Conservation (phyloP, 2,329 filamentous ascomycete genomes). For the Microdochium nivale region DNA sequence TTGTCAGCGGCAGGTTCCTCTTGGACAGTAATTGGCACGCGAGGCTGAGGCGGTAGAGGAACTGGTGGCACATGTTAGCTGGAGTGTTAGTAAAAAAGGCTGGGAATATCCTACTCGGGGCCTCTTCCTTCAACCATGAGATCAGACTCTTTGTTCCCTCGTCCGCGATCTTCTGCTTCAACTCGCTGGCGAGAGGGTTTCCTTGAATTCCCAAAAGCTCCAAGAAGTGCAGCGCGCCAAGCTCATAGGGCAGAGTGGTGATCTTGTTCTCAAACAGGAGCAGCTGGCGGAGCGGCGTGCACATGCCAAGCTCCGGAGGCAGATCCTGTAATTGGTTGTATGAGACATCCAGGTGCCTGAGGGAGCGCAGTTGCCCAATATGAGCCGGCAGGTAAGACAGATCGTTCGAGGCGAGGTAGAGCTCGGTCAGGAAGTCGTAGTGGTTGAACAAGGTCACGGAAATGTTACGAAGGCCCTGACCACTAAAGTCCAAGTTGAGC, state of each 20-base stretch:
- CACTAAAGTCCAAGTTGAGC: constrained; percentile 89
- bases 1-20: constrained; percentile 49
- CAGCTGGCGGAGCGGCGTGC: constrained; percentile 80
- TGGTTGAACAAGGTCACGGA: constrained; percentile 66
- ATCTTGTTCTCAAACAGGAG: constrained; percentile 88
- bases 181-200: constrained; percentile 68
- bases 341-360: constrained; percentile 80
- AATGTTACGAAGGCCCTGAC: constrained; percentile 84
- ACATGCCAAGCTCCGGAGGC: constrained; percentile 91
- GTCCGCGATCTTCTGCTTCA: constrained; percentile 78
- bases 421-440: constrained; percentile 82
- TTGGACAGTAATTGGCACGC: constrained; percentile 72
- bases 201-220: constrained; percentile 89
- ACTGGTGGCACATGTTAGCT: constrained; percentile 36
- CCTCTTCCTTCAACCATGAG: constrained; percentile 72
- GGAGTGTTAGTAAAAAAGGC: not conserved
- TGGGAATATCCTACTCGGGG: constrained; percentile 59
- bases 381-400: constrained; percentile 69
- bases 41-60: constrained; percentile 65
- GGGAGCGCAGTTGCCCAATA: constrained; percentile 73
- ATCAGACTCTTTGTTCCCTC: constrained; percentile 82
- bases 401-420: constrained; percentile 92
- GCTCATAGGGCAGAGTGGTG: constrained; percentile 69
- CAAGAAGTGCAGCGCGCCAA: constrained; percentile 81
- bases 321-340: constrained; percentile 77